These are phyloP conservation scores for Millerozyma miso DNA, from an alignment of 805 yeast genomes.

Conservation along the genomic window DNA sequence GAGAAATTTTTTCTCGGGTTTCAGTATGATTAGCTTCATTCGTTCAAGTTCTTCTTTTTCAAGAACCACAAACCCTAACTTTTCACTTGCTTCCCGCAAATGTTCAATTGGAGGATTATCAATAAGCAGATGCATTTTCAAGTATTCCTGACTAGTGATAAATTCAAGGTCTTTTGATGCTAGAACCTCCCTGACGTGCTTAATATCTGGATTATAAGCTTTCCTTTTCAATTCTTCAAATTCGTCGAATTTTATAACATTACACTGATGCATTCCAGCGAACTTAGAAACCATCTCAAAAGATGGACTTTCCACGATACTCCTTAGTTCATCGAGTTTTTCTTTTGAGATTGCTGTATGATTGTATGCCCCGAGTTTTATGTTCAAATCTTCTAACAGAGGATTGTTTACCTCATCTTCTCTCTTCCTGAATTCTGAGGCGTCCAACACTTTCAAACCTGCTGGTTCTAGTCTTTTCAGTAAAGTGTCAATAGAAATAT, in stretches of 20 bases:
- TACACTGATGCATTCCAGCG: slow-evolving; percentile 16
- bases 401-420: slow-evolving; percentile 20
- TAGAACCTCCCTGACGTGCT: slow-evolving; percentile 13
- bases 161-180: slow-evolving; percentile 31
- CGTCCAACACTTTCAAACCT: slow-evolving; percentile 15
- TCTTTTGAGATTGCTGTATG: slow-evolving; percentile 12
- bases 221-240: slow-evolving; percentile 11
- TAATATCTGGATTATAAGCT: slow-evolving; percentile 18
- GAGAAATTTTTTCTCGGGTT: slow-evolving; percentile 18
- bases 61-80: slow-evolving; percentile 3
- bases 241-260: slow-evolving; percentile 15
- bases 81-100: slow-evolving; percentile 16
- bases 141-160: slow-evolving; percentile 12
- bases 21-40: slow-evolving; percentile 5
- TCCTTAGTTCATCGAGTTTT: slow-evolving; percentile 12
- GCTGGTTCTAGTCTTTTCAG: slow-evolving; percentile 15
- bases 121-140: slow-evolving; percentile 11
- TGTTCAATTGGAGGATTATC: slow-evolving; percentile 23
- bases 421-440: slow-evolving; percentile 15
- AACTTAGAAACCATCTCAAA: slow-evolving; percentile 15
- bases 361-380: slow-evolving; percentile 15
- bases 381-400: slow-evolving; percentile 14
- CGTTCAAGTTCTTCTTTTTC: slow-evolving; percentile 4
- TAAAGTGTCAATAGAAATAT: slow-evolving; percentile 3
- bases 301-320: slow-evolving; percentile 16